These are phyloP conservation scores for Penicillium sp. DNA, from an alignment of 2,329 filamentous ascomycete species.

Conservation along the genomic window DNA sequence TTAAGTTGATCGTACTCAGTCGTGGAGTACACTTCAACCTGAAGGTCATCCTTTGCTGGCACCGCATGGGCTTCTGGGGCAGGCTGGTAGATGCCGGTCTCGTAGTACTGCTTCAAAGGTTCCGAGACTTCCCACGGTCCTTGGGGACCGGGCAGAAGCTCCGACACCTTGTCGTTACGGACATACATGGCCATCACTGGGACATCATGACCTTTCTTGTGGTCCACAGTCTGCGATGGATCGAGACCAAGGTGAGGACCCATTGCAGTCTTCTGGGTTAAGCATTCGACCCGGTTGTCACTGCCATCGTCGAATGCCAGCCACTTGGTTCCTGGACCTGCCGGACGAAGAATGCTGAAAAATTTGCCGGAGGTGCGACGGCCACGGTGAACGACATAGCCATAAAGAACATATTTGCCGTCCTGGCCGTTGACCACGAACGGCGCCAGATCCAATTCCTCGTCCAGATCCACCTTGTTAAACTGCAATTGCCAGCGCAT, in stretches of 20 bases:
- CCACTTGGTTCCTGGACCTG: slow-evolving; percentile 57
- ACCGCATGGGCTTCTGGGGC: slow-evolving; percentile 11
- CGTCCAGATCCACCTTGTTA: slow-evolving; percentile 57
- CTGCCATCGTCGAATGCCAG: slow-evolving; percentile 58
- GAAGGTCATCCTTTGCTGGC: slow-evolving; percentile 24
- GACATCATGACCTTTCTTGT: slow-evolving; percentile 46
- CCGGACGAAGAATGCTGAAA: slow-evolving; percentile 59
- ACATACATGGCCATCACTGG: slow-evolving; percentile 59
- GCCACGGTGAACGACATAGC: slow-evolving; percentile 60
- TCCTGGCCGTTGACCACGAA: slow-evolving; percentile 34
- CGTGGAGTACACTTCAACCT: slow-evolving; percentile 43
- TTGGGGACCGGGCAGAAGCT: slow-evolving; percentile 43
- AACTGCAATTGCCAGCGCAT: slow-evolving; percentile 58
- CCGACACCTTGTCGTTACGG: slow-evolving; percentile 47
- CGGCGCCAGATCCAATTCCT: slow-evolving; percentile 49
- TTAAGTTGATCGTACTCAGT: slow-evolving; percentile 32
- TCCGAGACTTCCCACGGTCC: slow-evolving; percentile 50
- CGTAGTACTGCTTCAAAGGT: slow-evolving; percentile 42
- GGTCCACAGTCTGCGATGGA: slow-evolving; percentile 41
- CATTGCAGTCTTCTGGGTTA: slow-evolving; percentile 57
- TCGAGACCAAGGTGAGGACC: slow-evolving; percentile 51
- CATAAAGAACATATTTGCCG: slow-evolving; percentile 56
- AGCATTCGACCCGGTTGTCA: slow-evolving; percentile 55
- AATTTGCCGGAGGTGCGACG: slow-evolving; percentile 59
- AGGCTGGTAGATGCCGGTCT: slow-evolving; percentile 26